Evolutionary conservation across 148 eudicot species (phyloP).

Genomic region (Cornus suecica): DNA sequence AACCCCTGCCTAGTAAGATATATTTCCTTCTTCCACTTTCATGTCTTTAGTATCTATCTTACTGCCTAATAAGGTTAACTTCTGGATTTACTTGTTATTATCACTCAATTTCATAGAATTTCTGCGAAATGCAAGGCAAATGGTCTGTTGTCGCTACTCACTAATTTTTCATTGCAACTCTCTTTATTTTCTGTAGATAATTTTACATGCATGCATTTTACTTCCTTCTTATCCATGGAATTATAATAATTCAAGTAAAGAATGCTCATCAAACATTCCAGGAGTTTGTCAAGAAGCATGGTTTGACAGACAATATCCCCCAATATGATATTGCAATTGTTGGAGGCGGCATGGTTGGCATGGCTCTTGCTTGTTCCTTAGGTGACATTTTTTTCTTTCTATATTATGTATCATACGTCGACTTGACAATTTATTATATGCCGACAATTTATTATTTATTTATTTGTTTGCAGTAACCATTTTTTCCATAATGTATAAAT

Average conservation of each 20-base stretch:
- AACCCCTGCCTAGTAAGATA: neutral
- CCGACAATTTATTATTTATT: neutral
- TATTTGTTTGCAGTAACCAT: neutral
- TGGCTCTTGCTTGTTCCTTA: constrained; percentile 90
- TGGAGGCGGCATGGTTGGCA: constrained; percentile 99
- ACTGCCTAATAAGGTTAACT: neutral
- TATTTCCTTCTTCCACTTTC: neutral
- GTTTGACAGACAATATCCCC: constrained; percentile 29
- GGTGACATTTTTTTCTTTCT: constrained; percentile 38
- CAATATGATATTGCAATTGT: constrained; percentile 86
- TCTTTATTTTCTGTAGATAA: neutral
- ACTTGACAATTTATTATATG: neutral
- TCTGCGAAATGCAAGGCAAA: neutral
- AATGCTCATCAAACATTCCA: constrained; percentile 17
- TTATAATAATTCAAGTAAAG: neutral
- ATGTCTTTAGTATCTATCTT: neutral
- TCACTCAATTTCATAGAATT: neutral
- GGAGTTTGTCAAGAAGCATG: constrained; percentile 40
- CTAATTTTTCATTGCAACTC: too few species aligned
- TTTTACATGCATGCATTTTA: neutral
- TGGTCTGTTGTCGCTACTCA: neutral
- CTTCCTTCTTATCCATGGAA: neutral
- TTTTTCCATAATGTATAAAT: neutral
- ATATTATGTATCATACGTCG: neutral
- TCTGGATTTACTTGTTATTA: neutral